These are phyloP conservation scores for Clarireedia paspali DNA, from an alignment of 2,329 filamentous ascomycete genomes.

Conservation along the genomic window DNA sequence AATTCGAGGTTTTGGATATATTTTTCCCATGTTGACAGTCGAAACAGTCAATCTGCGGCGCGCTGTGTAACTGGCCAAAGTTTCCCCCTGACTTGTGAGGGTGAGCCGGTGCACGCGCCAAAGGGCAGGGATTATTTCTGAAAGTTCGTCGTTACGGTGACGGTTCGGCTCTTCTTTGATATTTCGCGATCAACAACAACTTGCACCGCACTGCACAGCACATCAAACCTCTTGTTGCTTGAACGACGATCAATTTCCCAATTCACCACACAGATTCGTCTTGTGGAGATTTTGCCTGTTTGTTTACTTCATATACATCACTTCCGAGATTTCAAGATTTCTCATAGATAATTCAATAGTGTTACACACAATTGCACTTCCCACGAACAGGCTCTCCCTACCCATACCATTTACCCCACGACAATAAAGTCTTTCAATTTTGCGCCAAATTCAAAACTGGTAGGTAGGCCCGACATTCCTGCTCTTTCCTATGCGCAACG, in stretches of 20 bases:
- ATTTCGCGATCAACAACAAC: slow-evolving; percentile 5
- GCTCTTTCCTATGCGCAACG: background rate
- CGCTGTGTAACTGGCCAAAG: background rate
- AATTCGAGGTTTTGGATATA: too few relatives aligned
- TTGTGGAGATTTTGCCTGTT: too few relatives aligned
- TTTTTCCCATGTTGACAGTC: too few relatives aligned
- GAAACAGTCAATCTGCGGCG: too few relatives aligned
- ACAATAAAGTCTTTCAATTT: slow-evolving; percentile 5
- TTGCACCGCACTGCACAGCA: background rate
- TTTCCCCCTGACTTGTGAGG: background rate
- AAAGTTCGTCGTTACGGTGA: slow-evolving; percentile 4
- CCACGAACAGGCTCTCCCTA: background rate
- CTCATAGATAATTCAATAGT: background rate
- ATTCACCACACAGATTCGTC: background rate
- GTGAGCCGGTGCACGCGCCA: background rate
- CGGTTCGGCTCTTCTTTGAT: background rate
- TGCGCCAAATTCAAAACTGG: slow-evolving; percentile 1
- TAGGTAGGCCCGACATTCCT: background rate
- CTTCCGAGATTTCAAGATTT: background rate
- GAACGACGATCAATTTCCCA: background rate
- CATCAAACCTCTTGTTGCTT: slow-evolving; percentile 1
- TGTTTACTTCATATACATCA: background rate
- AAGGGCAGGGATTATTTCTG: background rate
- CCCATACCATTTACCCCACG: slow-evolving; percentile 1
- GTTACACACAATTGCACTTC: background rate